Conservation (phyloP, 306 rosid species). For the Ammopiptanthus mongolicus region DNA sequence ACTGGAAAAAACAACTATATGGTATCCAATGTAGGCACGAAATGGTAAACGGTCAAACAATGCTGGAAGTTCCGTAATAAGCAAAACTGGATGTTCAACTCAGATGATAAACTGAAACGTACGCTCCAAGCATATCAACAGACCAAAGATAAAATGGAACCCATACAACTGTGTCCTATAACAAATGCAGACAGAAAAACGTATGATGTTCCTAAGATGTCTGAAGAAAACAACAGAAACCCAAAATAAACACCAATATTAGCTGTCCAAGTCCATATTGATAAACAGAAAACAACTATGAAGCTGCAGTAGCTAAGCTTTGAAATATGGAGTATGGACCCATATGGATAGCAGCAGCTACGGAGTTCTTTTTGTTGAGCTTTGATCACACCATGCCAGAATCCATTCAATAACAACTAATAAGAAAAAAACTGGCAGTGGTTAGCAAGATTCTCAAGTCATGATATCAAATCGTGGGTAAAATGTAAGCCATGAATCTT, state of each 20-base stretch:
- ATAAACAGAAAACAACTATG: background rate
- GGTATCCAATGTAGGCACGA: background rate
- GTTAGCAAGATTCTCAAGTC: background rate
- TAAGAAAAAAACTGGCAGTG: background rate
- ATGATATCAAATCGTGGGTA: background rate
- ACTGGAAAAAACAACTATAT: background rate
- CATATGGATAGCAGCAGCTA: background rate
- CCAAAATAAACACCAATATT: background rate
- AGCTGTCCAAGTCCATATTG: background rate
- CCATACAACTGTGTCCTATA: background rate
- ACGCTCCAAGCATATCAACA: background rate
- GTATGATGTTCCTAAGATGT: background rate
- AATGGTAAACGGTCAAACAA: background rate
- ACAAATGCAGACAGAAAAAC: background rate
- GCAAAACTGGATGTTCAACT: background rate
- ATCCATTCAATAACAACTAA: background rate
- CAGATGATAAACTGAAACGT: background rate
- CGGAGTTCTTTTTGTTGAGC: background rate
- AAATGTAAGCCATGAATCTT: constrained; percentile 13
- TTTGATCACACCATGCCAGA: background rate
- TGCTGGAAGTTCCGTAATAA: background rate
- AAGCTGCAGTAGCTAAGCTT: background rate
- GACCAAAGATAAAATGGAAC: background rate
- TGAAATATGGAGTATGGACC: background rate
- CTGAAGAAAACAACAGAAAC: background rate